Base-by-base conservation (phyloP, 23 red algal species). In the Gracilaria gracilis region DNA sequence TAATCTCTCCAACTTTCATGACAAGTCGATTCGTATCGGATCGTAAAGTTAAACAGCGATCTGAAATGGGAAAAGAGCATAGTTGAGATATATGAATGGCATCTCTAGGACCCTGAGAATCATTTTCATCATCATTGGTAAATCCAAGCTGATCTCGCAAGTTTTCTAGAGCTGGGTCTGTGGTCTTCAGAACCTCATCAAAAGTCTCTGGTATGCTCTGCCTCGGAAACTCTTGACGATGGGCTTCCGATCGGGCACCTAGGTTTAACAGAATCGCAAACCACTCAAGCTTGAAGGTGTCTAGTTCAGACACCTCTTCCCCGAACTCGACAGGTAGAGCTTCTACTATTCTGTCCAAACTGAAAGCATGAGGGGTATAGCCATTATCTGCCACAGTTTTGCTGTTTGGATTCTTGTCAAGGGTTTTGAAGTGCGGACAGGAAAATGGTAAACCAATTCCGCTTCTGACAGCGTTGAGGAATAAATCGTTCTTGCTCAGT, bases 91-190 rank as follows among this genome's bases (percentile, higher is more conserved):
- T 46, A 17, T 57, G 36, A 19, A 82, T 59, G 4, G 58, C 53
- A 82, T 82, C 79, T 65, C 53, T 40, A 46, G 79, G 79, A 0
- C 21, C 51, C 11, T 24, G 54, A 25, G 24, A 27, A n/a, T 33
- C 36, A 39, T 36, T 34, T 24, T 62, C 58, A 62, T 27, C 6
- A 7, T 59, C 19, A 37, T 38, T n/a, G 21, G 23, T 6, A 55
- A 86, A 71, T 0, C 82, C 82, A 48, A 86, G 82, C 32, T 86
- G 82, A 19, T 69, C 82, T 55, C 62, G 37, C 25, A 86, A 38
- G 39, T 86, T 86, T 28, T 86, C 62, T 23, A 86, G 24, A 7
- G 82, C 82, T 44, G 59, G 49, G 67, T 86, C 82, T 42, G 46
- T 69, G 42, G 20, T 55, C 40, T 67, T 40, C 0, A 71, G n/a